Percentiles rank a stretch among this genome's conserved stretches.
These are phyloP conservation scores for Hyparrhenia diplandra DNA, from an alignment of 176 grass and related monocot genomes.

Conservation along the genomic window DNA sequence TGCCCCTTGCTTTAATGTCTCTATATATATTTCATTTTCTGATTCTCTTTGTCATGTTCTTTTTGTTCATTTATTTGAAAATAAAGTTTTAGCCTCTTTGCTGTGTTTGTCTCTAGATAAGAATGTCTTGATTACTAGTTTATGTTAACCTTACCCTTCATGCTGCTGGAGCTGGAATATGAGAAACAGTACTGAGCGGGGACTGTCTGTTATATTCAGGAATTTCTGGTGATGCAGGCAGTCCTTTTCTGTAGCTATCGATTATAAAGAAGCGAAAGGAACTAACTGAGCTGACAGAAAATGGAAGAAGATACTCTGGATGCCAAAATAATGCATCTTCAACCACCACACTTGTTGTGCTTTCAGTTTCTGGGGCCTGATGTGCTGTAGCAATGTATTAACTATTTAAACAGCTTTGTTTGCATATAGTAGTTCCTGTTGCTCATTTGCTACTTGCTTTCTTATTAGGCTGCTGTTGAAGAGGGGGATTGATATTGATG, in stretches of 20 bases:
- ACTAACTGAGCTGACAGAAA: slow-evolving; percentile 27
- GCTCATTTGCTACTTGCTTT: too few species aligned
- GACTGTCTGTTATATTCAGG: slow-evolving; percentile 44
- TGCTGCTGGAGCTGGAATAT: slow-evolving; percentile 53
- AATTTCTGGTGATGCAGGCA: neutral
- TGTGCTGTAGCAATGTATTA: slow-evolving; percentile 11
- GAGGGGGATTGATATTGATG: too few species aligned
- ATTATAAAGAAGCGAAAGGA: neutral
- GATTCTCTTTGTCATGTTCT: neutral
- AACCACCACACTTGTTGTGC: neutral
- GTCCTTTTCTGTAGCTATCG: neutral
- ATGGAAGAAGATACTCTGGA: slow-evolving; percentile 53
- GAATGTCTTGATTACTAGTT: neutral
- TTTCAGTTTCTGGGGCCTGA: neutral
- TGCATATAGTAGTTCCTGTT: too few species aligned
- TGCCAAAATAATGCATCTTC: slow-evolving; percentile 21
- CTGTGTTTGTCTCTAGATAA: neutral
- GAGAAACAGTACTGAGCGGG: slow-evolving; percentile 33
- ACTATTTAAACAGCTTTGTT: too few species aligned
- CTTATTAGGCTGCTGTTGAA: too few species aligned
- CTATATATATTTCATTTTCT: neutral
- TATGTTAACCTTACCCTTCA: slow-evolving; percentile 11
- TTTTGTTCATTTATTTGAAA: too few species aligned
- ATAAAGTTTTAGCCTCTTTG: too few species aligned
- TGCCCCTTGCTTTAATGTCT: neutral